phyloP scores from a whole-genome alignment of 805 yeast genomes.

The Yamadazyma sp. region DNA sequence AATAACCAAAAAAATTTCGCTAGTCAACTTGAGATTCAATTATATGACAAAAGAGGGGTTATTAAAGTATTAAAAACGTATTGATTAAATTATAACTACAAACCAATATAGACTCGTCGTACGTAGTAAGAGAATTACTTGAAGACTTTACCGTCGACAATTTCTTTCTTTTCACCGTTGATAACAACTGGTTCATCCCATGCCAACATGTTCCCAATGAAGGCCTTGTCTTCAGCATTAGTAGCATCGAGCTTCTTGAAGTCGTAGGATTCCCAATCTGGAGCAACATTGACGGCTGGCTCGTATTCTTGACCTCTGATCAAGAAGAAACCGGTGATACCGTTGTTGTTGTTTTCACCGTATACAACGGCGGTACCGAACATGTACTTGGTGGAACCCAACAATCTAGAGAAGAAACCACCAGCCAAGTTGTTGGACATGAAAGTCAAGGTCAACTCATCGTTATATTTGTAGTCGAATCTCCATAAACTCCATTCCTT shows the following conservation, averaged over 20 bases:
- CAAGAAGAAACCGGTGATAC: conserved; percentile 92
- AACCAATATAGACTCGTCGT: not conserved
- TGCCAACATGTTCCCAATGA: conserved; percentile 90
- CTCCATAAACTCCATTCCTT: conserved; percentile 93
- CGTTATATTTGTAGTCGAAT: conserved; percentile 96
- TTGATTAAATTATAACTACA: not conserved
- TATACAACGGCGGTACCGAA: conserved; percentile 93
- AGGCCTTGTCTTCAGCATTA: conserved; percentile 72
- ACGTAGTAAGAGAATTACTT: conserved; percentile 50
- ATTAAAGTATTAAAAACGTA: not conserved
- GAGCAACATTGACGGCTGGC: conserved; percentile 98
- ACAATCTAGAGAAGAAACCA: conserved; percentile 95
- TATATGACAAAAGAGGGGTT: not conserved
- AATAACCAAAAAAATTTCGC: not conserved
- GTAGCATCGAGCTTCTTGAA: conserved; percentile 82
- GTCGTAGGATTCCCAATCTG: conserved; percentile 96
- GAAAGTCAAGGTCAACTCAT: conserved; percentile 93
- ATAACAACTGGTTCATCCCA: conserved; percentile 93
- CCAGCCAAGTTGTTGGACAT: conserved; percentile 98
- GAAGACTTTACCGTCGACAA: conserved; percentile 97
- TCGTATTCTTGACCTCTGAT: conserved; percentile 89
- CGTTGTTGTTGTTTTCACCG: conserved; percentile 98
- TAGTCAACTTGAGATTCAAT: too few species aligned
- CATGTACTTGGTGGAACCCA: conserved; percentile 89
- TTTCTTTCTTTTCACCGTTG: conserved; percentile 79